phyloP scores from a whole-genome alignment of 2,329 filamentous ascomycete genomes.

The Aureobasidium sp. region DNA sequence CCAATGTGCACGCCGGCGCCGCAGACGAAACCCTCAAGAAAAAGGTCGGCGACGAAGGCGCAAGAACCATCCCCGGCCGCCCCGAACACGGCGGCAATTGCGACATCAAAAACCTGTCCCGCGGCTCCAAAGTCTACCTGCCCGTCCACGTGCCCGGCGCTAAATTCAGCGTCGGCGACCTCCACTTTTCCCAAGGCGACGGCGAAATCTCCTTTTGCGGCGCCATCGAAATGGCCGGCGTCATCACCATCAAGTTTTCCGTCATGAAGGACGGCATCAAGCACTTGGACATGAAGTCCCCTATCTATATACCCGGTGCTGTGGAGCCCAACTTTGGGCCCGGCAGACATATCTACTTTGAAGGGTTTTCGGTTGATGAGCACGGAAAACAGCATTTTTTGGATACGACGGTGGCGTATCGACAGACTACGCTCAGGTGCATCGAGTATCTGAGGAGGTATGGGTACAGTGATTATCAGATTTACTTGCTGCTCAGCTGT shows the following conservation, averaged over 20 bases:
- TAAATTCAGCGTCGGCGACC: slow-evolving; percentile 82
- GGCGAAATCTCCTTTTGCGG: slow-evolving; percentile 71
- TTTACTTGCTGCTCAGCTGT: slow-evolving; percentile 76
- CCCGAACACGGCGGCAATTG: slow-evolving; percentile 82
- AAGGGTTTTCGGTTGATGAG: slow-evolving; percentile 85
- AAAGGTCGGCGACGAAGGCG: slow-evolving; percentile 68
- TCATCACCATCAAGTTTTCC: slow-evolving; percentile 83
- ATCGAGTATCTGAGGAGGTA: slow-evolving; percentile 74
- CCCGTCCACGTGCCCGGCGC: slow-evolving; percentile 80
- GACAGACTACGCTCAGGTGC: slow-evolving; percentile 66
- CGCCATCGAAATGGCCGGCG: slow-evolving; percentile 88
- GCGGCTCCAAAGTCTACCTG: slow-evolving; percentile 74
- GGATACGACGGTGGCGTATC: slow-evolving; percentile 77
- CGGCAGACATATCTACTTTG: slow-evolving; percentile 72
- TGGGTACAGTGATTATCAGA: slow-evolving; percentile 64
- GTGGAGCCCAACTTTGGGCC: slow-evolving; percentile 84
- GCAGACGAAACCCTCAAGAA: slow-evolving; percentile 50
- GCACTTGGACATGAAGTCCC: slow-evolving; percentile 44
- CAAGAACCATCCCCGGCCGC: slow-evolving; percentile 72
- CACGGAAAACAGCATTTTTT: slow-evolving; percentile 82
- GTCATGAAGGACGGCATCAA: slow-evolving; percentile 75
- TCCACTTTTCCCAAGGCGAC: slow-evolving; percentile 82
- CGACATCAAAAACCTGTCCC: slow-evolving; percentile 78
- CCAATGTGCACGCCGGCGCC: slow-evolving; percentile 63
- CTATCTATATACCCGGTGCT: slow-evolving; percentile 73